phyloP scores from a whole-genome alignment of 2,329 filamentous ascomycete species.

The Ceratocystis colombiana region DNA sequence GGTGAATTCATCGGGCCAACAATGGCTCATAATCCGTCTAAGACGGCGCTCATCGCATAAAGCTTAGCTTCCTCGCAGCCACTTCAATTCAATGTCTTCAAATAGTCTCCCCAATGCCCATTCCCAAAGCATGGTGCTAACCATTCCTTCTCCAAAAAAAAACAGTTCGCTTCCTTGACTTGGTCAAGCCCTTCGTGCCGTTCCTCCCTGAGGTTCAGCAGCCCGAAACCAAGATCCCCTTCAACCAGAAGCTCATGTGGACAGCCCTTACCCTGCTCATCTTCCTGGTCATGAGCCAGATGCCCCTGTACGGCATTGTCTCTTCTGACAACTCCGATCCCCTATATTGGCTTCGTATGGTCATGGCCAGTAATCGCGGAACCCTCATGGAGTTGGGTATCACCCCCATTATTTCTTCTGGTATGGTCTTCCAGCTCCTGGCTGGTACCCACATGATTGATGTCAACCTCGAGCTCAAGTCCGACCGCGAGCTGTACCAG shows the following conservation, averaged over 20 bases:
- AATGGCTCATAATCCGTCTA: not conserved
- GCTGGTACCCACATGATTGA: slow-evolving; percentile 99
- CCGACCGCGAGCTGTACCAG: slow-evolving; percentile 98
- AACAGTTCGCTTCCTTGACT: slow-evolving; percentile 94
- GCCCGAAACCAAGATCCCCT: slow-evolving; percentile 95
- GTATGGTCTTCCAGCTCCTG: slow-evolving; percentile 99
- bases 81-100: not conserved
- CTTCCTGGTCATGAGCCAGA: slow-evolving; percentile 99
- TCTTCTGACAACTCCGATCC: slow-evolving; percentile 97
- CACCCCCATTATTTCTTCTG: slow-evolving; percentile 97
- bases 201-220: slow-evolving; percentile 98
- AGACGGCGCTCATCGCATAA: not conserved
- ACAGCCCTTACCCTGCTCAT: slow-evolving; percentile 89
- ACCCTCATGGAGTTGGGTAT: slow-evolving; percentile 95
- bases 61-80: not conserved
- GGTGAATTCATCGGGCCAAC: not conserved
- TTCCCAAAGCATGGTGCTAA: slow-evolving; percentile 13
- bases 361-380: slow-evolving; percentile 97
- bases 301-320: slow-evolving; percentile 98
- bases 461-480: slow-evolving; percentile 99
- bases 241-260: slow-evolving; percentile 98
- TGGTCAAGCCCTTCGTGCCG: slow-evolving; percentile 99
- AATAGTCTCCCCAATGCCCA: not conserved
- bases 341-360: slow-evolving; percentile 99
- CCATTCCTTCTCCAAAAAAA: slow-evolving; percentile 19